Conservation (phyloP, 345 rosid genomes). For the Gossypium rotundifolium region DNA sequence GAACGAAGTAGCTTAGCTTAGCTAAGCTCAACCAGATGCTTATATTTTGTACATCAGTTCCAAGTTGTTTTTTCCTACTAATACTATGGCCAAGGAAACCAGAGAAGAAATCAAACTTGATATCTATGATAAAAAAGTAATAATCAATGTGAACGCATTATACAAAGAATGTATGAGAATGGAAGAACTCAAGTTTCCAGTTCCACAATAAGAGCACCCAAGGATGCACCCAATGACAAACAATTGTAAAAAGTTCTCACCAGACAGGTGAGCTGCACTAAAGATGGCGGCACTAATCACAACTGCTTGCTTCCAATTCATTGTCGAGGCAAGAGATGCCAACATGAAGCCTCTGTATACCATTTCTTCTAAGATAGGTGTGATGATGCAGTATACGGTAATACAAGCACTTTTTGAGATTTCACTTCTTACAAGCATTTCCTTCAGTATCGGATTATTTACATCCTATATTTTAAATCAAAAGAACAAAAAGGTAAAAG, state of each 20-base stretch:
- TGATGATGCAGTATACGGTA: slow-evolving; percentile 50
- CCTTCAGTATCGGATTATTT: slow-evolving; percentile 41
- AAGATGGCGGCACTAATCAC: slow-evolving; percentile 59
- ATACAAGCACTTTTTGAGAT: slow-evolving; percentile 46
- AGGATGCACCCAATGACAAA: slow-evolving; percentile 64
- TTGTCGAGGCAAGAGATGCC: slow-evolving; percentile 47
- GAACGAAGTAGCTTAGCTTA: no score
- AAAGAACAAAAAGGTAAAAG: not conserved
- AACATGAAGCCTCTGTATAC: slow-evolving; percentile 78
- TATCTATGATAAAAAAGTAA: slow-evolving; percentile 27
- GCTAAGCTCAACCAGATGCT: no score
- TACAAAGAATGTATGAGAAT: slow-evolving; percentile 63
- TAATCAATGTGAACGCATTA: slow-evolving; percentile 55
- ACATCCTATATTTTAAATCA: slow-evolving; percentile 32
- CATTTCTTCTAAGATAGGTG: slow-evolving; percentile 71
- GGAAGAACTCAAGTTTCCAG: slow-evolving; percentile 58
- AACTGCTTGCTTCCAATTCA: slow-evolving; percentile 54
- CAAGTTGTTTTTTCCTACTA: not conserved
- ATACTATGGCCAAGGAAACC: no score
- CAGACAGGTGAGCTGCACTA: slow-evolving; percentile 73
- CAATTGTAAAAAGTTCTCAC: slow-evolving; percentile 54
- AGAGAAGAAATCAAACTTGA: not conserved
- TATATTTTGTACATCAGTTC: not conserved
- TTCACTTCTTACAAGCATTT: slow-evolving; percentile 50
- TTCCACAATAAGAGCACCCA: slow-evolving; percentile 72